phyloP scores from a whole-genome alignment of 345 rosid species.

The Lumnitzera racemosa region DNA sequence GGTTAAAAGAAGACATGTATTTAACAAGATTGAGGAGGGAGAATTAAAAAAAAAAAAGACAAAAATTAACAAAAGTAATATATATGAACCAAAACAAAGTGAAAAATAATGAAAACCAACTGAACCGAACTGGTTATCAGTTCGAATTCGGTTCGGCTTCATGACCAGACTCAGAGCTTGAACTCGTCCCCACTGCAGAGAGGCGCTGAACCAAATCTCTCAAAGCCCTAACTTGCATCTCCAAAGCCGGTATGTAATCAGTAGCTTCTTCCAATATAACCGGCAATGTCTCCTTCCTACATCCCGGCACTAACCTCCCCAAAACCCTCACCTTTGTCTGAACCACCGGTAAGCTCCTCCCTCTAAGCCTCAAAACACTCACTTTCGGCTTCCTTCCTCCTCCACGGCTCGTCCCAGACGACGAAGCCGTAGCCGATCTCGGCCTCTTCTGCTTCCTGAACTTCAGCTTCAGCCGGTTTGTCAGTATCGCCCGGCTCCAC shows the following conservation, averaged over 20 bases:
- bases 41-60: too few relatives aligned
- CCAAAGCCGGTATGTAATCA: constrained; percentile 90
- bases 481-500: constrained; percentile 93
- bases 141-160: too few relatives aligned
- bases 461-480: constrained; percentile 64
- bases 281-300: constrained; percentile 83
- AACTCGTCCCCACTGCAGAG: constrained; percentile 17
- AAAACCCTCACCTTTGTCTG: constrained; percentile 75
- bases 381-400: constrained; percentile 55
- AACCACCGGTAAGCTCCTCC: constrained; percentile 58
- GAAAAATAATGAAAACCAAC: too few relatives aligned
- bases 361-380: constrained; percentile 52
- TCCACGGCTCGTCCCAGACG: constrained; percentile 18
- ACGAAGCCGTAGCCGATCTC: constrained; percentile 19
- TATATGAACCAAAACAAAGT: too few relatives aligned
- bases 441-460: constrained; percentile 65
- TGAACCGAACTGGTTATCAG: too few relatives aligned
- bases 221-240: constrained; percentile 98
- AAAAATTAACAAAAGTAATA: too few relatives aligned
- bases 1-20: too few relatives aligned
- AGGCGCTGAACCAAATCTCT: constrained; percentile 58
- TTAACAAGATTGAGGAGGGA: too few relatives aligned
- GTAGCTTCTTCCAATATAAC: constrained; percentile 89
- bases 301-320: constrained; percentile 96
- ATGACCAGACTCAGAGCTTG: too few relatives aligned